phyloP scores from a whole-genome alignment of 2,329 filamentous ascomycete species.

The Cercospora canescens region DNA sequence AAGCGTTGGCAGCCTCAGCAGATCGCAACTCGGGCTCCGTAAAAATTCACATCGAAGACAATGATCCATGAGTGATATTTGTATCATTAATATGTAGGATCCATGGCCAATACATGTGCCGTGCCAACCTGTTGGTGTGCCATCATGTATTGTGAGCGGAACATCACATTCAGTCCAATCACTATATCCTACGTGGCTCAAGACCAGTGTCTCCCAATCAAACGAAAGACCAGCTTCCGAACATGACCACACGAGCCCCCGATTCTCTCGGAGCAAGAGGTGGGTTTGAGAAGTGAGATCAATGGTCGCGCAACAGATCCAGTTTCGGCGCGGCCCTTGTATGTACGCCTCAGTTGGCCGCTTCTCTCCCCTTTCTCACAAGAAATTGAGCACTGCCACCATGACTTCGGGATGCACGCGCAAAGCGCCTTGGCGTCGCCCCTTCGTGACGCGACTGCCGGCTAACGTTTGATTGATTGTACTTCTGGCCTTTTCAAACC shows the following conservation, averaged over 20 bases:
- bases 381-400: not conserved
- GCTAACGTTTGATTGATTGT: not conserved
- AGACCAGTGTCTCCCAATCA: not conserved
- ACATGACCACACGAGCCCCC: no score
- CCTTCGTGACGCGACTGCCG: not conserved
- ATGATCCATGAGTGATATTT: constrained; percentile 12
- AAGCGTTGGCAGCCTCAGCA: constrained; percentile 57
- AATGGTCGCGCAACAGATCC: not conserved
- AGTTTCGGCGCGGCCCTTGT: not conserved
- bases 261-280: no score
- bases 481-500: not conserved
- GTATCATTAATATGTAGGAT: not conserved
- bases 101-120: not conserved
- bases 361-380: constrained; percentile 6
- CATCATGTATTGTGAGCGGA: no score
- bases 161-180: no score
- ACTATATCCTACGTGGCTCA: no score
- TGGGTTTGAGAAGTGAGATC: no score
- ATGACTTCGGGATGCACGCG: not conserved
- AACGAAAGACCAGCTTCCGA: not conserved
- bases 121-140: not conserved
- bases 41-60: constrained; percentile 61
- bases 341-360: not conserved
- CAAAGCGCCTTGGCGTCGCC: not conserved
- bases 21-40: constrained; percentile 57